Conservation (phyloP, 805 yeast genomes). For the Middelhovenomyces tepae region DNA sequence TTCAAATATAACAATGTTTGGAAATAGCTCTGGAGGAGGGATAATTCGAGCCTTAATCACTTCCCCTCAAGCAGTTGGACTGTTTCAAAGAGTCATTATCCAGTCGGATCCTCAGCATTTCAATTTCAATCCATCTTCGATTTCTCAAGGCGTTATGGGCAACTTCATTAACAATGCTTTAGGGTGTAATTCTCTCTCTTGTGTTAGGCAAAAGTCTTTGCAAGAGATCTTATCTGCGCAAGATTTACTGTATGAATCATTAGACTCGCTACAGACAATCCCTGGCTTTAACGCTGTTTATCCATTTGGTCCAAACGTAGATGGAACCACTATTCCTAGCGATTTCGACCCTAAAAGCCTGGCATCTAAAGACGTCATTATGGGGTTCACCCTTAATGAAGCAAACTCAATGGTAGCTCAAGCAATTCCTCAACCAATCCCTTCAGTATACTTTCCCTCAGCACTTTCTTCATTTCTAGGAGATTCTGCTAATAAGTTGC, state of each 20-base stretch:
- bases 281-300: conserved; percentile 13
- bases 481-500: not conserved
- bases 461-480: not conserved
- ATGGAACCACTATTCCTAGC: conserved; percentile 9
- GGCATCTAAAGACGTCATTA: conserved; percentile 12
- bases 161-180: conserved; percentile 5
- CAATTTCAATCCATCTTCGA: conserved; percentile 6
- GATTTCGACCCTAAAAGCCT: conserved; percentile 18
- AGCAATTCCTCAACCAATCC: not conserved
- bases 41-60: conserved; percentile 16
- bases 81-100: conserved; percentile 17
- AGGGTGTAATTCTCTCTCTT: conserved; percentile 7
- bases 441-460: not conserved
- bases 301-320: conserved; percentile 24
- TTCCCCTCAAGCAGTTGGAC: conserved; percentile 11
- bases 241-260: not conserved
- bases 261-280: not conserved
- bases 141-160: conserved; percentile 8
- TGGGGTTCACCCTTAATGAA: conserved; percentile 22
- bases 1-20: conserved; percentile 25
- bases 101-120: conserved; percentile 20
- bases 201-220: conserved; percentile 9
- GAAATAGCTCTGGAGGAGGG: conserved; percentile 29
- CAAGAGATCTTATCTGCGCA: conserved; percentile 10
- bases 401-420: conserved; percentile 14